Base-by-base conservation (phyloP, 2,329 filamentous ascomycete genomes). In the Hypoxylon sp. region DNA sequence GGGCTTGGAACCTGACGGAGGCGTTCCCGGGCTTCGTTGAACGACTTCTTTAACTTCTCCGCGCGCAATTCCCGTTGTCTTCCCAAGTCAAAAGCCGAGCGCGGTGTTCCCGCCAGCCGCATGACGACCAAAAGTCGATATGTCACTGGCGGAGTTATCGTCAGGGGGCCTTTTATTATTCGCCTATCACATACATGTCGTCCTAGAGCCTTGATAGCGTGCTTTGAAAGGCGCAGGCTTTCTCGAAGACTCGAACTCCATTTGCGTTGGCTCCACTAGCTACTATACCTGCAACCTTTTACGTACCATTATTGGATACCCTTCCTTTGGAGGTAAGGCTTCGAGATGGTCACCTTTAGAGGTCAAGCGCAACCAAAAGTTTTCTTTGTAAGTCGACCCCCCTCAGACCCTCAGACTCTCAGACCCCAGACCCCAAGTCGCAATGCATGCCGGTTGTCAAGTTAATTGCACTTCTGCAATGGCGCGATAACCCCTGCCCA, bases 271-370 rank as follows among this genome's bases (percentile, higher is more conserved):
- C 51, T 69, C 65, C 55, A 29, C 55, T 58, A 6, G 21, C 31
- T 39, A 11, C 32, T 44, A 44, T 17, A 39, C 15, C 17, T 17
- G 15, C 17, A 32, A 48, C 29, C 21, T 19, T 52, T 70, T 67
- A 68, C 68, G 68, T 70, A 68, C 65, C 35, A 57, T 56, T 32
- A 64, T 65, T 65, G 50, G 53, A 61, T 42, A 32, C 17, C 55
- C 56, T 62, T 56, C 57, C 69, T 66, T 68, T 67, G 59, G 60
- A 65, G 69, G 67, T 68, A 64, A 70, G 48, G 67, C 48, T 35
- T 67, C 65, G 62, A 64, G 50, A 21, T 66, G 63, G 58, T 65
- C 64, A 60, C 72, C 71, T 70, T 72, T 72, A 66, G 60, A 71
- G 72, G 72, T 66, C 61, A 75, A 73, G 73, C 67, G 67, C 21